Evolutionary conservation across 345 rosid genomes (phyloP), one percentile per base, ranked within the genome.

Genomic region (Salix viminalis): DNA sequence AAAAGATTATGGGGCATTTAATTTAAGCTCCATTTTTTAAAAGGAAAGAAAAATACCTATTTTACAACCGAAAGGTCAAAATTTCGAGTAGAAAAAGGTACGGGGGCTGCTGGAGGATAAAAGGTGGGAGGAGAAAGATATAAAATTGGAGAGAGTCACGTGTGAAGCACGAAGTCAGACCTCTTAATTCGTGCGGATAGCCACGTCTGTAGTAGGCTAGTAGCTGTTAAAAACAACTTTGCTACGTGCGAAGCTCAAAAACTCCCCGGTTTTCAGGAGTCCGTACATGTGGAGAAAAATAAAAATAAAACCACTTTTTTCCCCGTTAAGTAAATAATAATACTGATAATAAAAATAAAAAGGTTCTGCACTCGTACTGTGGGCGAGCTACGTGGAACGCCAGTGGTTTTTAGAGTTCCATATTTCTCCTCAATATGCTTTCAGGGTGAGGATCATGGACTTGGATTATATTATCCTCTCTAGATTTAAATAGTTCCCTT

Each of bases 241-340:
- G 30, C 32, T 26, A 26, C 5, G 4, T 18, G 12, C 21, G 34
- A 48, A 44, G 4, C 23, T 24, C 16, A 18, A 39, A 6, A 34
- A 15, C 71, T 76, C 85, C 81, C 37, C 12, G 67, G 76, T 74
- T 74, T 81, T 76, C 70, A 24, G 87, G 87, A 81, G 60, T 76
- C 83, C 79, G 80, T 78, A 79, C 76, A 71, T 23, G 21, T 30
- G 6, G 16, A 28, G 72, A 26, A 61, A 7, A 0, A 37, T 8
- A 21, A 26, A 30, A 46, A 21, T 10, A 13, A 48, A 32, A 65
- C 37, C 15, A 19, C 16, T 13, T 19, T 65, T 66, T 13, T 66
- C 2, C 19, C 41, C 14, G 3, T 9, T 0, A 24, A 44, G 12
- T 0, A 44, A 13, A 44, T 10, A 44, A 10, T 44, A 12, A 44